Percentiles rank a stretch among this genome's conserved stretches.
These are phyloP conservation scores for Phlegmacium glaucopus DNA, from an alignment of 768 basidiomycete genomes.

Conservation along the genomic window DNA sequence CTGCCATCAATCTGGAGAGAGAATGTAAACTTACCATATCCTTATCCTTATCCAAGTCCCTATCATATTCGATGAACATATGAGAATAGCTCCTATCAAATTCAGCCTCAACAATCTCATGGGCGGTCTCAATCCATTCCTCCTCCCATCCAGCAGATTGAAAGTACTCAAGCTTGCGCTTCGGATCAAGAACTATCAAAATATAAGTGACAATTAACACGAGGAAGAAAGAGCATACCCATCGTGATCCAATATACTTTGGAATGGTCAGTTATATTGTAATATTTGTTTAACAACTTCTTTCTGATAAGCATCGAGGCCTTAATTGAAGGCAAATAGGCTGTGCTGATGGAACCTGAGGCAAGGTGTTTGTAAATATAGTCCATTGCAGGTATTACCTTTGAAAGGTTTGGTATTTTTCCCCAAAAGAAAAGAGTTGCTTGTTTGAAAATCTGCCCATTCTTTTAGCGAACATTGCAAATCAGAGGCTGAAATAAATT, in stretches of 20 bases:
- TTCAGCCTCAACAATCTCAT: background rate
- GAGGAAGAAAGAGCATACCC: background rate
- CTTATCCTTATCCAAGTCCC: background rate
- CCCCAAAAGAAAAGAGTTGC: background rate
- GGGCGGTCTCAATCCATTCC: background rate
- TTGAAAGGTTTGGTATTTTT: background rate
- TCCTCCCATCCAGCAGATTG: background rate
- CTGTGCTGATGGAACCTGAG: background rate
- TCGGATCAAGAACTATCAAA: background rate
- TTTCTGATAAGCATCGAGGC: slow-evolving; percentile 12
- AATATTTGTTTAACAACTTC: slow-evolving; percentile 28
- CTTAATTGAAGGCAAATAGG: background rate
- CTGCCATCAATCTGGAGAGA: no score
- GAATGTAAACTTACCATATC: background rate
- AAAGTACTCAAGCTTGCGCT: background rate
- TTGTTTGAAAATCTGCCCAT: background rate
- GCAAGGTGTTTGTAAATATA: background rate
- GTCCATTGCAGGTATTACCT: background rate
- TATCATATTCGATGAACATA: background rate
- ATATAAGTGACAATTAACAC: background rate
- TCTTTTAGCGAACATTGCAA: no score
- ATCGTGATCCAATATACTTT: slow-evolving; percentile 17
- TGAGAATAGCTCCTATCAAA: background rate
- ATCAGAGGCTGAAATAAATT: background rate
- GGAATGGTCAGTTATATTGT: slow-evolving; percentile 24